Evolutionary conservation across 2,329 filamentous ascomycete genomes (phyloP), one percentile per base, ranked within the genome.

Genomic region (Pseudogymnoascus sp.): DNA sequence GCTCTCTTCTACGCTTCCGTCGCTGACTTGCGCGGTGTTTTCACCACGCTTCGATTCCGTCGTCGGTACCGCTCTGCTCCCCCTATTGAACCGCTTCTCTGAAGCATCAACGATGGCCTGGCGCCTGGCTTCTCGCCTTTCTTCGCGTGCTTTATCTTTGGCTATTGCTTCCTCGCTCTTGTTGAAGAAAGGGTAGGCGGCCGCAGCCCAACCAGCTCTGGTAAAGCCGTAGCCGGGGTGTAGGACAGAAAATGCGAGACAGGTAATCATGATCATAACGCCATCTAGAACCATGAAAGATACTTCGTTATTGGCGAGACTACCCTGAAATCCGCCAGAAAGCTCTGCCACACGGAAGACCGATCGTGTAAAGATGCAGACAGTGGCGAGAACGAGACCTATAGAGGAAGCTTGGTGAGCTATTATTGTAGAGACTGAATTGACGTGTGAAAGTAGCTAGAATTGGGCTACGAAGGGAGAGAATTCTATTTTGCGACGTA

Each of bases 321-420:
- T 67, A 1, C 81, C 80, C 7, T 66, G 69, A 75, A 80, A 85
- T 2, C 83, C 82, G 28, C 80, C 75, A 62, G 76, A 78, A 64
- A 85, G 70, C 73, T 86, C 83, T 1, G 78, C 78, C 18, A 83
- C 79, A 59, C 82, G 77, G 67, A 81, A 85, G 40, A 81, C 77
- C 44, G 77, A 81, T 18, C 82, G 74, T 16, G 80, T 78, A 62
- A 83, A 78, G 65, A 85, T 80, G 59, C 76, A 77, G 5, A 84
- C 53, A 16, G 81, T 83, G 0, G 80, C 77, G 3, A 82, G 68
- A 1, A 73, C 68, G 25, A 82, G 73, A 16, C 77, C 63, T 67
- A 23, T 47, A 78, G 14, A 70, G 60, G 21, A 80, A 2, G 11
- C 4, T 7, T 47, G n/a, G 66, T 67, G 82, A 83, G 6, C 75